Evolutionary conservation across 306 rosid genomes (phyloP), one percentile per base, ranked within the genome.

Genomic region (Dryas alaskensis): DNA sequence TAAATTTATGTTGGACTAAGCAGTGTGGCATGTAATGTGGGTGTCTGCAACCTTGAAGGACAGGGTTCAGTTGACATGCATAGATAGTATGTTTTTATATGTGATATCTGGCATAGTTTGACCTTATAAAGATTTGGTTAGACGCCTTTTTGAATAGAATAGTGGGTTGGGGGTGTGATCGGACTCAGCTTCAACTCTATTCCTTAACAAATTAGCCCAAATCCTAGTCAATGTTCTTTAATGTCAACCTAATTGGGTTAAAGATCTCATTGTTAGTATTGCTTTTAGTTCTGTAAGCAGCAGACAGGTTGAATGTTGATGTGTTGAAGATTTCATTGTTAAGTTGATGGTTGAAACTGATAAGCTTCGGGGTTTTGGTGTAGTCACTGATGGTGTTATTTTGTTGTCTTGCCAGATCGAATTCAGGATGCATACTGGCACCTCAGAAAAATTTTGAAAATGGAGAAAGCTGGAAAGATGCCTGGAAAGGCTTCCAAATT

Each of bases 351-450:
- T 48, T 57, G 4, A 40, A 62, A 63, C 47, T 59, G 11, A 25
- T 62, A 13, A 50, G 53, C 39, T 7, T 68, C 4, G n/a, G 5
- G 39, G 64, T 3, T 55, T 11, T 2, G 39, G 49, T 67, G 43
- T 40, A 57, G 48, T 67, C 48, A 50, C 22, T 25, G 16, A 48
- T 43, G 44, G 52, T 57, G 47, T n/a, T 10, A 9, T 19, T 62
- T 65, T 62, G 39, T 63, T 73, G 63, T 60, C 10, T 81, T 81
- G 78, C 77, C 73, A 91, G 98, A 88, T 81, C 89, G 89, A 71
- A 78, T 94, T 76, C 68, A 77, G 60, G 97, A 91, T 74, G 96
- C 92, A 50, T 54, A 89, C 75, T 87, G 92, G 92, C 87, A 88
- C 73, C 87, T 90, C 75, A 84, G 84, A 73, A 92, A 81, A 73